Percentiles rank a stretch among this genome's conserved stretches.
Conservation (phyloP, 257 asterid genomes). For the Fraxinus excelsior region DNA sequence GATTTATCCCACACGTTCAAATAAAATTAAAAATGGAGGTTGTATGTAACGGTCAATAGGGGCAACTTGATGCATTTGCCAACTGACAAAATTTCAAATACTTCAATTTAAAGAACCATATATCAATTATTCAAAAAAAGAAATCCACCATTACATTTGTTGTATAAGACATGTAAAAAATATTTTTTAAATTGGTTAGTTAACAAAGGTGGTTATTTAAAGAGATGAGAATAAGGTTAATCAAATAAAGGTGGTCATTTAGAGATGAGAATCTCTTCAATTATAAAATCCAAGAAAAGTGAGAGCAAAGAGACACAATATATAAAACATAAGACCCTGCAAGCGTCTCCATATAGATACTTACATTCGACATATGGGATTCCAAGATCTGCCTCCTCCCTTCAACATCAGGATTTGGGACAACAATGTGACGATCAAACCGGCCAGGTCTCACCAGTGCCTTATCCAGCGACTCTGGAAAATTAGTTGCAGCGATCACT, state of each 20-base stretch:
- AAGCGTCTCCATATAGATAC: neutral
- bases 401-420: slow-evolving; percentile 97
- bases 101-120: neutral
- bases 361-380: slow-evolving; percentile 93
- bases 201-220: neutral
- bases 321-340: neutral
- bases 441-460: slow-evolving; percentile 96
- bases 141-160: neutral
- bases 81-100: neutral
- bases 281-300: neutral
- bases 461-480: slow-evolving; percentile 90
- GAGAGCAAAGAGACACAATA: neutral
- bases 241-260: too few species aligned
- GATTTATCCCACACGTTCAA: neutral
- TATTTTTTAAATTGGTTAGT: neutral
- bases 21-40: neutral
- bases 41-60: neutral
- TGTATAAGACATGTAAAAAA: neutral
- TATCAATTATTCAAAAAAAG: neutral
- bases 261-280: neutral
- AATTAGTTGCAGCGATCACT: slow-evolving; percentile 93
- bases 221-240: neutral
- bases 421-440: slow-evolving; percentile 89
- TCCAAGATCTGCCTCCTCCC: slow-evolving; percentile 95
- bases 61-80: neutral